These are phyloP conservation scores for Acrocalymma vagum DNA, from an alignment of 2,329 filamentous ascomycete genomes.

Conservation along the genomic window DNA sequence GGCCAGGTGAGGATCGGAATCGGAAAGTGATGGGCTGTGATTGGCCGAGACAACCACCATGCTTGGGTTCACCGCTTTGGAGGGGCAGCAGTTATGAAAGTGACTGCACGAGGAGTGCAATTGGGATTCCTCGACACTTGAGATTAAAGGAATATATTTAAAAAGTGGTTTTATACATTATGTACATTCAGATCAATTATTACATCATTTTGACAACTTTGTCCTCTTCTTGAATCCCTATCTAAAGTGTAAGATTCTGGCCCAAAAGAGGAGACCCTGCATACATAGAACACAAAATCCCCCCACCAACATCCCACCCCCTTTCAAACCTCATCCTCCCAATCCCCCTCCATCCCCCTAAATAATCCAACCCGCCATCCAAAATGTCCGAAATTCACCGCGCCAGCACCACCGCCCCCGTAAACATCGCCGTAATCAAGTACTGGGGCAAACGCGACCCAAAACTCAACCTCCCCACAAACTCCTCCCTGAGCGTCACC, in stretches of 20 bases:
- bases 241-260: slow-evolving; percentile 14
- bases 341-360: slow-evolving; percentile 1
- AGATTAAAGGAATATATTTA: too few relatives aligned
- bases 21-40: slow-evolving; percentile 25
- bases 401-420: slow-evolving; percentile 93
- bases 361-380: slow-evolving; percentile 8
- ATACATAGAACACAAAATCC: slow-evolving; percentile 36
- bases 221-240: slow-evolving; percentile 2
- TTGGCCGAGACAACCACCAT: slow-evolving; percentile 20
- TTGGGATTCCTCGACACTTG: too few relatives aligned
- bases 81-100: slow-evolving; percentile 10
- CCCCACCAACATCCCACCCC: slow-evolving; percentile 27
- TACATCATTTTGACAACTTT: neutral
- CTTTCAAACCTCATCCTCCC: slow-evolving; percentile 8
- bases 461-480: slow-evolving; percentile 94
- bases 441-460: slow-evolving; percentile 98
- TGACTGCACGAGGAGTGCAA: too few relatives aligned
- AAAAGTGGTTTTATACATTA: too few relatives aligned
- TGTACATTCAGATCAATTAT: too few relatives aligned
- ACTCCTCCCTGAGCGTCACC: slow-evolving; percentile 96
- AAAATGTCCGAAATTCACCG: slow-evolving; percentile 73
- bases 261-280: too few relatives aligned
- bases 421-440: slow-evolving; percentile 98
- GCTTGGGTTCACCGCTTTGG: slow-evolving; percentile 20
- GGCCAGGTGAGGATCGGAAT: slow-evolving; percentile 11